Base-by-base conservation (phyloP, 176 grass and related monocot genomes). In the Hordeum marinum region DNA sequence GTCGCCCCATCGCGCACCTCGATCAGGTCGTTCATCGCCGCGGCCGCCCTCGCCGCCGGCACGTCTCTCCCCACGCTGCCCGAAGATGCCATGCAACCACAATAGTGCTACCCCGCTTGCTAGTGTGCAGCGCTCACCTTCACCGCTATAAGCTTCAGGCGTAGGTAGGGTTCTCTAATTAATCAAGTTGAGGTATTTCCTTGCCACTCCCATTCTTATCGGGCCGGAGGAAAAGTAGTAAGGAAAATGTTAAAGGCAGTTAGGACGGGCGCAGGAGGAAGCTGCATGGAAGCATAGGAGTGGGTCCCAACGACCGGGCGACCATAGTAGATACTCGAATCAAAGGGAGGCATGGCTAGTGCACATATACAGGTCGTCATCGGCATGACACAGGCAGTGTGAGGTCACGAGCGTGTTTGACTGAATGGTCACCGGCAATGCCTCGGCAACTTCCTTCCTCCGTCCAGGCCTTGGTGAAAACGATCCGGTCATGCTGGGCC, bases 371-470 rank as follows among this genome's bases (percentile, higher is more conserved):
- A 79, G 21, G 26, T 72, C 87, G 82, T 89, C 82, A 85, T 81
- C 48, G 61, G 40, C 78, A 54, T 89, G 83, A 89, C 83, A 90
- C 41, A 64, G 63, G 32, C 10, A 7, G 7, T 8, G 14, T 72
- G 83, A 86, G 54, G 55, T 86, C 78, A 90, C 12, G 39, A 52
- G 9, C 9, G 63, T 78, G 41, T 69, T 82, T 85, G 88, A 90
- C 83, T n/a, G 8, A 3, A 39, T 3, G 88, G 78, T 55, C 83
- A 9, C 39, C 8, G 31, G 66, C 41, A 82, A 85, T 71, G 39
- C 63, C 71, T 20, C 6, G 78, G 88, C 42, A 90, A 52, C 42
- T 86, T 90, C 88, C 72, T 58, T 45, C 68, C 2, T 10, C 8
- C 3, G 13, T 75, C 25, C 82, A 24, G 23, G 35, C 77, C 26